A percentile compares a stretch with the other conserved stretches of the same genome.
These are phyloP conservation scores for Colletotrichum lindemuthianum DNA, from an alignment of 2,329 filamentous ascomycete genomes.

Conservation along the genomic window DNA sequence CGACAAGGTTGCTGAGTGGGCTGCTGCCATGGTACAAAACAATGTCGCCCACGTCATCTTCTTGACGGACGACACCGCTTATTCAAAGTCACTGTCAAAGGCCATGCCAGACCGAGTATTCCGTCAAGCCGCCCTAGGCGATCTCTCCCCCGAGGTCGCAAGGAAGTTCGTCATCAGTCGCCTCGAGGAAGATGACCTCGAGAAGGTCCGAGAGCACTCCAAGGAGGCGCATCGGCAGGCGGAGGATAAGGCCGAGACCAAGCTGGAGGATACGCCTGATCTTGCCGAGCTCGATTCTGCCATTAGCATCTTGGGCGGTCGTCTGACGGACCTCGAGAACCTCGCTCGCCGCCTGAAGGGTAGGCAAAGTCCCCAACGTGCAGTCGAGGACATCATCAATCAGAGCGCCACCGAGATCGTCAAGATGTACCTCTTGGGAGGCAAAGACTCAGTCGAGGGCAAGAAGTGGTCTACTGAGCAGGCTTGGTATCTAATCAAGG, in stretches of 20 bases:
- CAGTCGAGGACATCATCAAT: constrained; percentile 87
- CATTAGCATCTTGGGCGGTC: constrained; percentile 85
- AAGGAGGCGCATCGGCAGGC: constrained; percentile 42
- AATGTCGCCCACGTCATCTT: constrained; percentile 96
- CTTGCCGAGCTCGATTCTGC: constrained; percentile 81
- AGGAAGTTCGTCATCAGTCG: constrained; percentile 91
- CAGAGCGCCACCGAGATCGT: constrained; percentile 90
- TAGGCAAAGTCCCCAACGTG: constrained; percentile 83
- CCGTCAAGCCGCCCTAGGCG: constrained; percentile 84
- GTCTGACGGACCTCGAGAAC: constrained; percentile 95
- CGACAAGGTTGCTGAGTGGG: constrained; percentile 89
- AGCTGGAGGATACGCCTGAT: constrained; percentile 50
- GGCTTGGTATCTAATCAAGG: constrained; percentile 88
- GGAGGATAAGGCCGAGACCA: constrained; percentile 40
- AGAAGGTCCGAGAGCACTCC: constrained; percentile 31
- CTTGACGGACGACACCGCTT: constrained; percentile 88
- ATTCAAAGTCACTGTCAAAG: constrained; percentile 86
- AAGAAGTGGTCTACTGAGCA: constrained; percentile 84
- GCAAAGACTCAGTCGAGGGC: constrained; percentile 54
- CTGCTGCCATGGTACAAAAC: constrained; percentile 82
- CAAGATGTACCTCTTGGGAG: constrained; percentile 87
- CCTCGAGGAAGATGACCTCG: constrained; percentile 63
- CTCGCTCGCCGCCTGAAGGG: constrained; percentile 89
- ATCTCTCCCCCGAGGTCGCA: constrained; percentile 86
- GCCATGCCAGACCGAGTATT: constrained; percentile 92